Base-by-base conservation (phyloP, 75 land plant species). In the Pinus albicaulis region DNA sequence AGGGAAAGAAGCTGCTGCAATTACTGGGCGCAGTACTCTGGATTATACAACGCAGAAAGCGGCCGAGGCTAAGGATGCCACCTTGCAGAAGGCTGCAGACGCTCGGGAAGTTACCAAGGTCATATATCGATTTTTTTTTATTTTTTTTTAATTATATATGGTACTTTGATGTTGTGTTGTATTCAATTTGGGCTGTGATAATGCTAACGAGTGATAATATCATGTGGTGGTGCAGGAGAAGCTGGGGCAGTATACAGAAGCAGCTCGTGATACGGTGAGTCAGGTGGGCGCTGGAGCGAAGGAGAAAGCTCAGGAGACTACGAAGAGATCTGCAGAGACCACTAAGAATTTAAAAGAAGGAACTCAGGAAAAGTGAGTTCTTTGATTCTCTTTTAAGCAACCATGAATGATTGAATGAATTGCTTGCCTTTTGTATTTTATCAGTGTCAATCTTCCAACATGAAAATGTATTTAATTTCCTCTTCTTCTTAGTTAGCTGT, bases 321-420 rank as follows among this genome's bases (percentile, higher is more conserved):
- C 24, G 25, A 5, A 59, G 23, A 25, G 25, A 7, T 59, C 61
- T 59, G 0, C 61, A 8, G 69, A 38, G 10, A 68, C 71, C n/a
- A 13, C 48, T 0, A 36, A 68, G 23, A 38, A 41, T n/a, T 3
- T 41, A 10, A 41, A 68, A 41, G 24, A 68, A 12, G 12, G 22
- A 68, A 68, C 71, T 0, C 53, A 68, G 7, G 53, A 68, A 44
- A 68, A 68, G 71, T 68, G 71, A 23, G 53, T 68, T 16, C 17
- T 41, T 15, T 41, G 19, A 38, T 31, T 28, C 10, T 31, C 16
- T 6, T 31, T 26, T 28, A 65, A 34, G 11, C 53, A 48, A 10
- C 53, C 11, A 48, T 11, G 53, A 48, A 48, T 11, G 53, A 48
- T 48, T 10, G 53, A 48, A 48, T 48, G 53, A 8, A 48, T 48